Evolutionary conservation across 2,329 filamentous ascomycete genomes (phyloP).

Genomic region (Penicillium sp.): DNA sequence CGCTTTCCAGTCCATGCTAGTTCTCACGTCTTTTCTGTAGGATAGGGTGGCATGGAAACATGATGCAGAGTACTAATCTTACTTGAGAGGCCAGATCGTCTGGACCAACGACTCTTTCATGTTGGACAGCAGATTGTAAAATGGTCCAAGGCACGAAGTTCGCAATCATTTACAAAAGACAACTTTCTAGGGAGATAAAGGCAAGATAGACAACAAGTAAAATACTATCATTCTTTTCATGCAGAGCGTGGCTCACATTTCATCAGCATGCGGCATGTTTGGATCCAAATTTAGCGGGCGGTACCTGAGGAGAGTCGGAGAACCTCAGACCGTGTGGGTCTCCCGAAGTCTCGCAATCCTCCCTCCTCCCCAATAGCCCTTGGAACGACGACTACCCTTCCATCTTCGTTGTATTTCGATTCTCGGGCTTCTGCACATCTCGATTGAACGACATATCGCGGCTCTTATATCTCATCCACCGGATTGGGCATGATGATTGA

Average conservation of each 20-base stretch:
- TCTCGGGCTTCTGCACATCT: not conserved
- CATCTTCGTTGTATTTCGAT: constrained; percentile 6
- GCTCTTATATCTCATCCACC: not conserved
- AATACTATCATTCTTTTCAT: not conserved
- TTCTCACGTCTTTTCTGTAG: not conserved
- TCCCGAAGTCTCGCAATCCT: not conserved
- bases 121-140: constrained; percentile 4
- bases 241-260: not conserved
- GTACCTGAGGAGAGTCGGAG: constrained; percentile 17
- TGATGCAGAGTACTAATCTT: not conserved
- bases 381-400: constrained; percentile 5
- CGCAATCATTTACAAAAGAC: not conserved
- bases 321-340: constrained; percentile 18
- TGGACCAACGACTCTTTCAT: not conserved
- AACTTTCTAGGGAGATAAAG: not conserved
- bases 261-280: constrained; percentile 9
- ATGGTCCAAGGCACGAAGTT: not conserved
- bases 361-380: not conserved
- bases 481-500: constrained; percentile 31
- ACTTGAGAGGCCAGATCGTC: constrained; percentile 1
- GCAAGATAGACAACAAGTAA: not conserved
- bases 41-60: too few species aligned
- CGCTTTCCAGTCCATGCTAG: not conserved
- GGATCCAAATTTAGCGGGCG: constrained; percentile 21
- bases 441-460: not conserved